Conservation (phyloP, 2,329 filamentous ascomycete genomes). For the Neonectria ditissima region DNA sequence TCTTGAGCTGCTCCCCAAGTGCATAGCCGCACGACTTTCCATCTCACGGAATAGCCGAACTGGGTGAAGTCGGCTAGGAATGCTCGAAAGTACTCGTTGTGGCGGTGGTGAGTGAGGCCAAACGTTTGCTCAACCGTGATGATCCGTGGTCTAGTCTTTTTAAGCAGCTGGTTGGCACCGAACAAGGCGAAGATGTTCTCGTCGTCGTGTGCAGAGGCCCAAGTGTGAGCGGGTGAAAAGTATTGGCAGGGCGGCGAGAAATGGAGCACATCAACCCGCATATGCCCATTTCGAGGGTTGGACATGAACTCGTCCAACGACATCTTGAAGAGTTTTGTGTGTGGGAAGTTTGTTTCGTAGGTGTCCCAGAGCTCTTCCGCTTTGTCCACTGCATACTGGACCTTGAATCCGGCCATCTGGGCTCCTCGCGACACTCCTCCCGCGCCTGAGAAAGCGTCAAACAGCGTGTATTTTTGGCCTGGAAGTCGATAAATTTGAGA, state of each 20-base stretch:
- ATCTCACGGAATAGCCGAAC: slow-evolving; percentile 76
- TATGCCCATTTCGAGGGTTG: slow-evolving; percentile 37
- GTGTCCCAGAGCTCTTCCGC: slow-evolving; percentile 67
- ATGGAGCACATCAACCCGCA: slow-evolving; percentile 76
- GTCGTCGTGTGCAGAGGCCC: slow-evolving; percentile 75
- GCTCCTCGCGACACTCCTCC: slow-evolving; percentile 79
- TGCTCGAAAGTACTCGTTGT: slow-evolving; percentile 66
- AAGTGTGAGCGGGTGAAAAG: slow-evolving; percentile 79
- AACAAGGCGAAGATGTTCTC: slow-evolving; percentile 72
- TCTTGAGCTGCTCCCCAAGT: slow-evolving; percentile 64
- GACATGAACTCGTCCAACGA: slow-evolving; percentile 63
- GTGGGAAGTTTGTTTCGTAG: slow-evolving; percentile 69
- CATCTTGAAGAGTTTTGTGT: slow-evolving; percentile 60
- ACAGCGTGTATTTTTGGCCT: slow-evolving; percentile 71
- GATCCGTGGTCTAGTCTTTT: slow-evolving; percentile 71
- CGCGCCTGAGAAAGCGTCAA: slow-evolving; percentile 79
- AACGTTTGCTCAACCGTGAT: slow-evolving; percentile 85
- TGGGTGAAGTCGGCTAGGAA: slow-evolving; percentile 74
- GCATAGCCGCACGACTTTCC: slow-evolving; percentile 68
- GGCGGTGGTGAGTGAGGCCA: slow-evolving; percentile 68
- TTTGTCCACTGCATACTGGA: slow-evolving; percentile 75
- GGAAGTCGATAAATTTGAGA: slow-evolving; percentile 12
- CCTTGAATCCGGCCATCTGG: slow-evolving; percentile 63
- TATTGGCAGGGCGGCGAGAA: slow-evolving; percentile 83
- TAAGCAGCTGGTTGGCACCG: slow-evolving; percentile 66